Percentiles rank a stretch among this genome's conserved stretches.
phyloP scores from a whole-genome alignment of 2,329 filamentous ascomycete genomes.

The Atkinsonella hypoxylon region DNA sequence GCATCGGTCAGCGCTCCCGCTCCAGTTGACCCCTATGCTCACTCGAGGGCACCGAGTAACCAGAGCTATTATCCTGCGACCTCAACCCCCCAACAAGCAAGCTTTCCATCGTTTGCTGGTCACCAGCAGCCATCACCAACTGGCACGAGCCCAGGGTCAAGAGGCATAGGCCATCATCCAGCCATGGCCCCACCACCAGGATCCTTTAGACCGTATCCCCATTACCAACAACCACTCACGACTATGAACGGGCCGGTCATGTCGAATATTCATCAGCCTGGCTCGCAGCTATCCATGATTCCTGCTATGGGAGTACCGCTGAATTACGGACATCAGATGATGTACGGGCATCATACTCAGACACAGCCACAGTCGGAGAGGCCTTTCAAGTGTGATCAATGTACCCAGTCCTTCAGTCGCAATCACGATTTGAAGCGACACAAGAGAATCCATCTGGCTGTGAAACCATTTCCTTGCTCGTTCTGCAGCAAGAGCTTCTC shows the following conservation, averaged over 20 bases:
- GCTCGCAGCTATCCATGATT: constrained; percentile 59
- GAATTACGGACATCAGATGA: constrained; percentile 45
- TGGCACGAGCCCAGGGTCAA: constrained; percentile 24
- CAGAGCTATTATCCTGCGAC: constrained; percentile 49
- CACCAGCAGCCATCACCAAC: constrained; percentile 35
- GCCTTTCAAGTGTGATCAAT: constrained; percentile 90
- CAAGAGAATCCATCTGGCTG: constrained; percentile 85
- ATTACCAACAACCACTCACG: constrained; percentile 41
- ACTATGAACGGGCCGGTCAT: constrained; percentile 57
- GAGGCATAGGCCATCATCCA: constrained; percentile 24
- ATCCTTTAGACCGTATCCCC: constrained; percentile 34
- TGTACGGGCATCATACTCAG: constrained; percentile 46
- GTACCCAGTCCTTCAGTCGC: constrained; percentile 85
- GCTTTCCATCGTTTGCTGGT: constrained; percentile 31
- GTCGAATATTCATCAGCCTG: constrained; percentile 67
- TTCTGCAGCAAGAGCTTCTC: constrained; percentile 96
- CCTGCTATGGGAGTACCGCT: constrained; percentile 41
- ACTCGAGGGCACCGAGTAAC: constrained; percentile 40
- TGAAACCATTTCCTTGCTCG: constrained; percentile 88
- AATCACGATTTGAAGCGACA: constrained; percentile 96
- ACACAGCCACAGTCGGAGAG: constrained; percentile 53
- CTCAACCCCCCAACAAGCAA: constrained; percentile 33
- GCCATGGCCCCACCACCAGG: constrained; percentile 35
- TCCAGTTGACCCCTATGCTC: constrained; percentile 44
- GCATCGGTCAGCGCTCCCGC: constrained; percentile 40